These are phyloP conservation scores for Ceratobasidium papillatum DNA, from an alignment of 1,284 basidiomycete genomes.

Conservation along the genomic window DNA sequence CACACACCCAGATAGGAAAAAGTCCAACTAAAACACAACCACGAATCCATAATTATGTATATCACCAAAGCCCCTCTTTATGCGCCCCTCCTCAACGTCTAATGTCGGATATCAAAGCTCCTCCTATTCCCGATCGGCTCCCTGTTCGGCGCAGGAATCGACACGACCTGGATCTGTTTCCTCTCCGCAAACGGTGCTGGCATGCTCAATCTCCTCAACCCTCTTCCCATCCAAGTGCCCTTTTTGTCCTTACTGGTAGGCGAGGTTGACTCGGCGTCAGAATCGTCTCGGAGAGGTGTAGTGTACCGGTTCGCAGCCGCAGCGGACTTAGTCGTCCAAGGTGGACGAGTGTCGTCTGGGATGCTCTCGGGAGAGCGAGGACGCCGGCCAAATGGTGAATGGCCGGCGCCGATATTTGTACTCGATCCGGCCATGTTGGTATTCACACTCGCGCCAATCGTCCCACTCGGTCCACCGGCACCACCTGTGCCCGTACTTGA, in stretches of 20 bases:
- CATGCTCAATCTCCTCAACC: slow-evolving; percentile 70
- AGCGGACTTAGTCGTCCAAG: slow-evolving; percentile 50
- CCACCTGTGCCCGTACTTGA: slow-evolving; percentile 35
- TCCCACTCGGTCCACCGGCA: slow-evolving; percentile 43
- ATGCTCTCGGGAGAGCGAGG: slow-evolving; percentile 31
- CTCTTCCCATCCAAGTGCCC: slow-evolving; percentile 64
- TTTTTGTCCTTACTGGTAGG: slow-evolving; percentile 62
- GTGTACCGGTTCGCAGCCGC: slow-evolving; percentile 51
- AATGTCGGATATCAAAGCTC: slow-evolving; percentile 16
- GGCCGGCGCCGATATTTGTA: background rate
- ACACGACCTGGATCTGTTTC: slow-evolving; percentile 36
- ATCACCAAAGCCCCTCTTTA: background rate
- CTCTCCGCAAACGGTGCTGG: slow-evolving; percentile 53
- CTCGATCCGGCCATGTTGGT: slow-evolving; percentile 7
- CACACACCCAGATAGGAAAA: background rate
- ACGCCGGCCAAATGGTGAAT: slow-evolving; percentile 32
- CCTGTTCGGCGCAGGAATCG: slow-evolving; percentile 25
- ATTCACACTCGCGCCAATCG: slow-evolving; percentile 24
- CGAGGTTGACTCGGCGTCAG: slow-evolving; percentile 49
- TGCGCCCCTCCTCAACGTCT: background rate
- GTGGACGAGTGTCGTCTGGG: slow-evolving; percentile 26
- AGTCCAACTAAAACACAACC: background rate
- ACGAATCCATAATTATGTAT: background rate
- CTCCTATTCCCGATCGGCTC: slow-evolving; percentile 23
- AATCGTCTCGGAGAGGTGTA: slow-evolving; percentile 45